Conservation (phyloP, 306 rosid species). For the Quercus engelmannii region DNA sequence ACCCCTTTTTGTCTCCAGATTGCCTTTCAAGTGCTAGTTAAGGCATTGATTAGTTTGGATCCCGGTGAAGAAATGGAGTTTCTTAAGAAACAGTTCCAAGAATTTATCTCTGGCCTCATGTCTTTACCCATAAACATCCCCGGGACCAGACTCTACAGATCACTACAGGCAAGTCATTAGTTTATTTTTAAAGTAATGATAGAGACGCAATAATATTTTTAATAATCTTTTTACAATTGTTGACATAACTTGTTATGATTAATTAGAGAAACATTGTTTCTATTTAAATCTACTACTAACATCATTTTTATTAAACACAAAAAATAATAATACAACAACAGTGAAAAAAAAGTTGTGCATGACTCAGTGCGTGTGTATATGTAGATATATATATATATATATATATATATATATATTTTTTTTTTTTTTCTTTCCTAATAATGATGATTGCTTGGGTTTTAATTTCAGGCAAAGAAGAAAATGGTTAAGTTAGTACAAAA, state of each 20-base stretch:
- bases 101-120: slow-evolving; percentile 93
- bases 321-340: too few relatives aligned
- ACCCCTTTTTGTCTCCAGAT: slow-evolving; percentile 52
- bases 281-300: not conserved
- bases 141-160: slow-evolving; percentile 78
- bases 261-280: too few relatives aligned
- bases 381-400: too few relatives aligned
- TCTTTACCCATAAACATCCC: slow-evolving; percentile 83
- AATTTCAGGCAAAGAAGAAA: slow-evolving; percentile 86
- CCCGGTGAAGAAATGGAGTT: slow-evolving; percentile 82
- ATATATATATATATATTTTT: not conserved
- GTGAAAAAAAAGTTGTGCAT: too few relatives aligned
- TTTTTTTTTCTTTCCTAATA: not conserved
- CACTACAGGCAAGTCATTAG: slow-evolving; percentile 63
- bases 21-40: slow-evolving; percentile 85
- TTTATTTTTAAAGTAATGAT: not conserved
- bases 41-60: slow-evolving; percentile 76
- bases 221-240: too few relatives aligned
- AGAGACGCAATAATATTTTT: too few relatives aligned
- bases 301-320: too few relatives aligned
- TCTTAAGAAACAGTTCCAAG: slow-evolving; percentile 70
- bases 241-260: too few relatives aligned
- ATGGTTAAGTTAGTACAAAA: slow-evolving; percentile 71
- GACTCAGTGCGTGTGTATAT: too few relatives aligned
- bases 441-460: not conserved